Conservation (phyloP, 129 eudicot species). For the Pseudognaphalium luteoalbum region DNA sequence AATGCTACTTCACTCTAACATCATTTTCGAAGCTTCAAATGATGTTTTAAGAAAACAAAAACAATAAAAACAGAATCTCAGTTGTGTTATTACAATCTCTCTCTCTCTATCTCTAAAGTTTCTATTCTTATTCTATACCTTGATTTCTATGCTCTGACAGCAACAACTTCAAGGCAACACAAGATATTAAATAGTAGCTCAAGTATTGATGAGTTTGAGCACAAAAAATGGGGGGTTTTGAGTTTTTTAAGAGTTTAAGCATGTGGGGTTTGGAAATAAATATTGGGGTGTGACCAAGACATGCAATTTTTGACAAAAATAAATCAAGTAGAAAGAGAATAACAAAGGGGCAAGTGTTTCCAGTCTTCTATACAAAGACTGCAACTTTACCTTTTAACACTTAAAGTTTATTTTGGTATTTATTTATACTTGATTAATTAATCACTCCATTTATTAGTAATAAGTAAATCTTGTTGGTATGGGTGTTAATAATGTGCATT, state of each 20-base stretch:
- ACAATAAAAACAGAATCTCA: constrained; percentile 18
- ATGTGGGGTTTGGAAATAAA: constrained; percentile 62
- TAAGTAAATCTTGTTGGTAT: neutral
- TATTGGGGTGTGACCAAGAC: constrained; percentile 68
- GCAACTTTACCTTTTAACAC: constrained; percentile 53
- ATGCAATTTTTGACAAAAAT: constrained; percentile 42
- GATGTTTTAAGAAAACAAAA: constrained; percentile 17
- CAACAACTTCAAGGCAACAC: constrained; percentile 42
- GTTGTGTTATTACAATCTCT: neutral
- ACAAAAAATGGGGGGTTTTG: constrained; percentile 40
- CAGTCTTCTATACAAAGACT: constrained; percentile 88
- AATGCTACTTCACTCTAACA: constrained; percentile 37
- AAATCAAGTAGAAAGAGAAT: constrained; percentile 38
- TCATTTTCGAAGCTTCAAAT: constrained; percentile 51
- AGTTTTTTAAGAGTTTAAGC: constrained; percentile 50
- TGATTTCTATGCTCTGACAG: constrained; percentile 61
- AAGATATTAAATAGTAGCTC: constrained; percentile 38
- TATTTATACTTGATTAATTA: neutral
- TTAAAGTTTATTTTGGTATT: neutral
- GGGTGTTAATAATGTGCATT: neutral
- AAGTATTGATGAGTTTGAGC: constrained; percentile 41
- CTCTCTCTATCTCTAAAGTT: constrained; percentile 32
- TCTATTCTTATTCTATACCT: constrained; percentile 55
- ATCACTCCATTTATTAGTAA: too few species aligned
- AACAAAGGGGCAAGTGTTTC: constrained; percentile 40